Evolutionary conservation across 257 asterid genomes (phyloP).

Genomic region (Mentha longifolia): DNA sequence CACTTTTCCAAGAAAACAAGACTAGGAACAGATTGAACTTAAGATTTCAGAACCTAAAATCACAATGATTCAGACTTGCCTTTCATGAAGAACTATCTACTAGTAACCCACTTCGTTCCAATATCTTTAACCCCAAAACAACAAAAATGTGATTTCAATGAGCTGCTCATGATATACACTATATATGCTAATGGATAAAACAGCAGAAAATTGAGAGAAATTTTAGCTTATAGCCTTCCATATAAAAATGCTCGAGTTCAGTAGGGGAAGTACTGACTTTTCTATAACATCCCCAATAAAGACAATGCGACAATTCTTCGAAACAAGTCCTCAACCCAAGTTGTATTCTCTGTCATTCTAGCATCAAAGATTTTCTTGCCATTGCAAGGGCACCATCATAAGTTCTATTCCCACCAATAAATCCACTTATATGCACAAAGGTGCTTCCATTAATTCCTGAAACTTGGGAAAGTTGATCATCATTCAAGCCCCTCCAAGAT

Average conservation of each 20-base stretch:
- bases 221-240: neutral
- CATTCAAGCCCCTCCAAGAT: conserved; percentile 38
- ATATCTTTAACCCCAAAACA: too few relatives aligned
- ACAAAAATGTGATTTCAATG: too few relatives aligned
- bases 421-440: conserved; percentile 35
- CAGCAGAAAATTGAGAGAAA: too few relatives aligned
- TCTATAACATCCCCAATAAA: neutral
- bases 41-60: too few relatives aligned
- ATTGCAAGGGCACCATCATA: conserved; percentile 37
- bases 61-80: too few relatives aligned
- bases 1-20: too few relatives aligned
- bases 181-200: too few relatives aligned
- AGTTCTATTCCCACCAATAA: conserved; percentile 33
- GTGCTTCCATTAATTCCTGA: conserved; percentile 32
- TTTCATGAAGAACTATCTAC: too few relatives aligned
- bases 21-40: too few relatives aligned
- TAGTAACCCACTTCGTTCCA: too few relatives aligned
- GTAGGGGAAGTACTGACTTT: neutral
- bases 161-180: too few relatives aligned
- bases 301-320: conserved; percentile 7
- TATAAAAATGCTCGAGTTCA: neutral
- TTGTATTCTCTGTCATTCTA: conserved; percentile 26
- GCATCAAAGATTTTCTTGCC: conserved; percentile 35
- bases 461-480: conserved; percentile 29
- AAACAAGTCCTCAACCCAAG: conserved; percentile 5